These are phyloP conservation scores for Pyrenophora graminea DNA, from an alignment of 2,329 filamentous ascomycete species.

Conservation along the genomic window DNA sequence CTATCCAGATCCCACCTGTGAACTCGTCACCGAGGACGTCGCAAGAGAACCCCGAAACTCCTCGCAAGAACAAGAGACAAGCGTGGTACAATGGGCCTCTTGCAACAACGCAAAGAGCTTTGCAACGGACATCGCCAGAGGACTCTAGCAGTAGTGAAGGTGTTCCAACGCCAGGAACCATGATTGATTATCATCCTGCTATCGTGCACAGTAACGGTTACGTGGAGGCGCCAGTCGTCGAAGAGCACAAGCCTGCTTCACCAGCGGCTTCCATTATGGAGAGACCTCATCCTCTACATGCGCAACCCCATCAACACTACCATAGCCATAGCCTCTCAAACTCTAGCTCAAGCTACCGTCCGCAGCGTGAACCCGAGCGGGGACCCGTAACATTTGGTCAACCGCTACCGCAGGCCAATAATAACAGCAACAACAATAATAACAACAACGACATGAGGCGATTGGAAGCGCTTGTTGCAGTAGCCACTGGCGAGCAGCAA, in stretches of 20 bases:
- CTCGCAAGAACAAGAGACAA: conserved; percentile 67
- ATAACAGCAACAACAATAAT: no score
- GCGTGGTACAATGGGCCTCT: conserved; percentile 71
- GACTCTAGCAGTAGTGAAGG: conserved; percentile 61
- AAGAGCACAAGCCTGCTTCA: conserved; percentile 46
- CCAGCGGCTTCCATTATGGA: conserved; percentile 41
- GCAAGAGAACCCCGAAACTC: conserved; percentile 52
- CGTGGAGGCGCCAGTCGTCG: conserved; percentile 50
- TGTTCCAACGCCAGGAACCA: conserved; percentile 57
- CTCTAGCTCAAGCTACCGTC: conserved; percentile 34
- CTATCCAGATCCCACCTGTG: conserved; percentile 36
- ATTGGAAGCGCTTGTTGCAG: conserved; percentile 67
- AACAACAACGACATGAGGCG: conserved; percentile 56
- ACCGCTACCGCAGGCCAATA: conserved; percentile 40
- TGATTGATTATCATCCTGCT: conserved; percentile 56
- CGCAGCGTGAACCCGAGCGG: conserved; percentile 39
- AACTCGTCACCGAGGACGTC: conserved; percentile 43
- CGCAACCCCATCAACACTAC: conserved; percentile 33
- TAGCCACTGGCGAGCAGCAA: conserved; percentile 62
- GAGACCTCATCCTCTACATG: conserved; percentile 40
- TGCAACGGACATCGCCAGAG: conserved; percentile 59
- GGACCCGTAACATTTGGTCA: conserved; percentile 37
- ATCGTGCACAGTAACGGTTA: conserved; percentile 58
- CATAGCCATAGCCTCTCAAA: conserved; percentile 36
- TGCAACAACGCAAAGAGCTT: conserved; percentile 29